Evolutionary conservation across 2,329 filamentous ascomycete species (phyloP), one percentile per base, ranked within the genome.

Genomic region (Emergomyces pasteurianus): DNA sequence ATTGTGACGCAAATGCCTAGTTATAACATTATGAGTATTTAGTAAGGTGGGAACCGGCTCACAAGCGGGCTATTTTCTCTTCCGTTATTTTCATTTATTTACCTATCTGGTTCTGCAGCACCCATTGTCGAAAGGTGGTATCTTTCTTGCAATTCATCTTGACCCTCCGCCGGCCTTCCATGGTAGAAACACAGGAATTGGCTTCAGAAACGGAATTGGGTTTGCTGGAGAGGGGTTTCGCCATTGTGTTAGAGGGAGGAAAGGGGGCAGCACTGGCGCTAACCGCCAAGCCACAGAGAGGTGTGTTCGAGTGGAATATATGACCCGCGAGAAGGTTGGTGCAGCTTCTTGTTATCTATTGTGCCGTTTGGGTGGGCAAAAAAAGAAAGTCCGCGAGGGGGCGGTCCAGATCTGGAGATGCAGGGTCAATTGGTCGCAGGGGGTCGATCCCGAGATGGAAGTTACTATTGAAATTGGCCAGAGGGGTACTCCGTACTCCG

Each of bases 1-100:
- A 94, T 85, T 73, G 95, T 96, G 73, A 94, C 81, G 14, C 90
- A 90, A 66, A 96, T 84, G 63, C 90, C 91, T 91, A 36, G 18
- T 28, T 34, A 47, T 4, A 46, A n/a, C 21, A 54, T 36, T 26
- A 28, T 50, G 14, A 31, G 47, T 34, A 12, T 23, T 50, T 50
- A 50, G 21, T 50, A n/a, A n/a, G 3, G 31, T 50, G 18, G 42
- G 42, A 46, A 21, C 10, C 16, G 12, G 12, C 3, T 18, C 6
- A 31, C n/a, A n/a, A n/a, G n/a, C n/a, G n/a, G n/a, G n/a, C n/a
- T n/a, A n/a, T n/a, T n/a, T n/a, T n/a, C n/a, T n/a, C n/a, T n/a
- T n/a, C n/a, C n/a, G n/a, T n/a, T n/a, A n/a, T n/a, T n/a, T n/a
- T n/a, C n/a, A n/a, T n/a, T n/a, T n/a, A n/a, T 18, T 62, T 85